Evolutionary conservation across 164 flowering plant species (phyloP).

Genomic region (Vitis riparia): DNA sequence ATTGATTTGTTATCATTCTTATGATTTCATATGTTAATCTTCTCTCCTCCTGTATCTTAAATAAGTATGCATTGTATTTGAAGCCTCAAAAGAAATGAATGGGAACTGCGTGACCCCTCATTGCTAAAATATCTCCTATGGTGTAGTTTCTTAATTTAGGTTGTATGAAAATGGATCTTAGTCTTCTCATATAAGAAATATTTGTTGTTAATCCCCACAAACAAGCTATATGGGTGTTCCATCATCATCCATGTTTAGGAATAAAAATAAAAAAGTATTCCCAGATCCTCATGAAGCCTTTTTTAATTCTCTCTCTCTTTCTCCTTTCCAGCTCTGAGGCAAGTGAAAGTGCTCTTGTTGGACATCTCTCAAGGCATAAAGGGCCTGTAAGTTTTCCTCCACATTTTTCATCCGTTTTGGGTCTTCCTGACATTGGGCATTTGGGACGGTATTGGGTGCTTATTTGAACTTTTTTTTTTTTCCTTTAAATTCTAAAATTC

Average conservation of each 20-base stretch:
- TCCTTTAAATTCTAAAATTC: constrained; percentile 4
- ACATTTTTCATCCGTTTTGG: background rate
- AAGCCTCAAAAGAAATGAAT: background rate
- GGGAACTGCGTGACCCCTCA: background rate
- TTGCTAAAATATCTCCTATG: background rate
- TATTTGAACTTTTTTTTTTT: background rate
- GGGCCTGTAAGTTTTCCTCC: constrained; percentile 75
- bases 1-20: no score
- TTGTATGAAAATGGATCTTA: background rate
- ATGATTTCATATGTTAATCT: no score
- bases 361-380: constrained; percentile 66
- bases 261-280: no score
- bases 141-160: background rate
- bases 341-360: constrained; percentile 57
- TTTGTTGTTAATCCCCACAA: background rate
- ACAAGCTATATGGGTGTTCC: background rate
- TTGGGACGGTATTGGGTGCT: background rate
- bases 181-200: background rate
- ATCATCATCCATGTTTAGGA: no score
- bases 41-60: background rate
- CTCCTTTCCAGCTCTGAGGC: constrained; percentile 43
- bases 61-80: background rate
- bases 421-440: background rate
- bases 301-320: background rate
- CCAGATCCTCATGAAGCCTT: background rate